These are phyloP conservation scores for Barnettozyma populi DNA, from an alignment of 805 yeast species.

Conservation along the genomic window DNA sequence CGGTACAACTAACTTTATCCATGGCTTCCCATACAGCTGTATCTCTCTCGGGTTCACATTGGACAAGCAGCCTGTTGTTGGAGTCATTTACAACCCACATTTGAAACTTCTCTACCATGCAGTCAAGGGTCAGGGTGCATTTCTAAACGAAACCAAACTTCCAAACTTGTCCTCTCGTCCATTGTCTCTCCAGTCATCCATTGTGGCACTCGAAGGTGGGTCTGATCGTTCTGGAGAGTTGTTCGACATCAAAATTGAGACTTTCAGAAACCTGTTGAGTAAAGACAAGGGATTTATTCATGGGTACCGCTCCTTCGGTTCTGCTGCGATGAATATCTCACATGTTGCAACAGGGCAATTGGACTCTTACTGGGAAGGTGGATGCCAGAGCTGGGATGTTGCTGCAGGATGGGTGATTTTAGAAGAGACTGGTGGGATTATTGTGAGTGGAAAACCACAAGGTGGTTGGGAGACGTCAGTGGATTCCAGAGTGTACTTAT, in stretches of 20 bases:
- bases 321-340: conserved; percentile 60
- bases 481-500: conserved; percentile 48
- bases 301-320: conserved; percentile 57
- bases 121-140: conserved; percentile 51
- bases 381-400: conserved; percentile 67
- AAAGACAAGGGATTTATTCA: conserved; percentile 54
- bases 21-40: conserved; percentile 56
- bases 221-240: conserved; percentile 49
- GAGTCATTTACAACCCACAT: conserved; percentile 62
- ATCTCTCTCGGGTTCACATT: conserved; percentile 55
- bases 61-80: conserved; percentile 45
- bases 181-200: conserved; percentile 43
- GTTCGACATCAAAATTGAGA: conserved; percentile 43
- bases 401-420: conserved; percentile 64
- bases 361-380: conserved; percentile 67
- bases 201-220: conserved; percentile 59
- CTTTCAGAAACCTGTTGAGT: conserved; percentile 40
- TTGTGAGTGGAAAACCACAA: conserved; percentile 47
- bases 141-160: conserved; percentile 38
- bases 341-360: conserved; percentile 52
- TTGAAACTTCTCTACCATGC: conserved; percentile 48
- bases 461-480: conserved; percentile 44
- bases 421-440: conserved; percentile 51
- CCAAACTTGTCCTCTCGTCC: conserved; percentile 27
- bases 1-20: conserved; percentile 63